Evolutionary conservation across 805 yeast genomes (phyloP), one percentile per base, ranked within the genome.

Genomic region (Millerozyma acaciae): DNA sequence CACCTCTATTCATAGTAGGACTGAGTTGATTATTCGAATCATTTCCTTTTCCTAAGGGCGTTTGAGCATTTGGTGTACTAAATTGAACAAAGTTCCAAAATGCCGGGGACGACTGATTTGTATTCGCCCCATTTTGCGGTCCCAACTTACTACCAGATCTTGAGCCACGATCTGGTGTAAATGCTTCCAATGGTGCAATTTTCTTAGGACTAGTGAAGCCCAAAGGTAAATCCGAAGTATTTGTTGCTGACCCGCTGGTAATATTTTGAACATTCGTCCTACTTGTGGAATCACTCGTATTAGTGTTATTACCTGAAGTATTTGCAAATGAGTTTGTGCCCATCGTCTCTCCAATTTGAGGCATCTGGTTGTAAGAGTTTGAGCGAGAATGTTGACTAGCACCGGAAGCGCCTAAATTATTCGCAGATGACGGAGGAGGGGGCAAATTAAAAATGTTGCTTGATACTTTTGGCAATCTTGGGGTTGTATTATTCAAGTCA

Each of bases 61-160:
- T 65, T 39, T 65, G 70, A 6, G 66, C 69, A 34, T 63, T 63
- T 3, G 70, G 72, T 4, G 71, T 67, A 37, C 67, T 62, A 37
- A 89, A 79, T 49, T 88, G 96, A 50, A 89, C 86, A 61, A 85
- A 80, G 53, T 84, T 85, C 97, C 96, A 86, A 38, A 89, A 75
- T 12, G 95, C 96, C 1, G 97, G 97, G 1, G 95, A 85, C 19
- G 82, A 75, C 62, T 59, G 75, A 61, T 63, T 57, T 56, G 64
- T 53, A 60, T 63, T 50, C 53, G 68, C 34, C 7, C 60, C 55
- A 37, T 39, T 47, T 13, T 57, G 52, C 8, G 47, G 39, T 5
- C 54, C 50, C 4, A 50, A 35, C 30, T 53, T 58, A 16, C 35
- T 34, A 20, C 42, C 42, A 2, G 57, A 39, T 37, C 60, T 62